These are phyloP conservation scores for Lipomyces chichibuensis DNA, from an alignment of 805 yeast genomes.

Conservation along the genomic window DNA sequence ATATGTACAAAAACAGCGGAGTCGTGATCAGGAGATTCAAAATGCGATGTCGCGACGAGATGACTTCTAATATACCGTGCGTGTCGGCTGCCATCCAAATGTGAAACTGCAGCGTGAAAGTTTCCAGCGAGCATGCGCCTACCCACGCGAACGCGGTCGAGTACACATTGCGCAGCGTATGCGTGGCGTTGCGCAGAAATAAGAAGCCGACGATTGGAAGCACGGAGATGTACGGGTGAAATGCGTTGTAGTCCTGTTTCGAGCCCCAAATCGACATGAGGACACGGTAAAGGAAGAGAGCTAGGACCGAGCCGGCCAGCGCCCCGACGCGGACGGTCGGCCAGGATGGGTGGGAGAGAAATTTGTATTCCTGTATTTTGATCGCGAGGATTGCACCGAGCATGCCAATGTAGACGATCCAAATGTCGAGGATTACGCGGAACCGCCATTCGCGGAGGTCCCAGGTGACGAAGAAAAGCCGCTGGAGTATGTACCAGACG, in stretches of 20 bases:
- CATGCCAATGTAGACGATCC: conserved; percentile 38
- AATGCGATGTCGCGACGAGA: conserved; percentile 11
- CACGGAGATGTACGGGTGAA: conserved; percentile 30
- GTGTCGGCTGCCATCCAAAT: conserved; percentile 40
- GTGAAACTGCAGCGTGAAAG: conserved; percentile 39
- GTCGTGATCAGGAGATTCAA: conserved; percentile 27
- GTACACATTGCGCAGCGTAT: conserved; percentile 30
- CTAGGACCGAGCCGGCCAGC: conserved; percentile 25
- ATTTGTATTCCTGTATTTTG: conserved; percentile 28
- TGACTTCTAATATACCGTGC: conserved; percentile 30
- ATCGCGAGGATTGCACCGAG: conserved; percentile 34
- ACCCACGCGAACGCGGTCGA: conserved; percentile 37
- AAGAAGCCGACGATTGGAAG: conserved; percentile 35
- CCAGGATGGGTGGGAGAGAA: conserved; percentile 28
- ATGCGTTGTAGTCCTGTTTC: conserved; percentile 33
- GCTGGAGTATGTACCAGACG: conserved; percentile 32
- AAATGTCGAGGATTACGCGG: conserved; percentile 36
- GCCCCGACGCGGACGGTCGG: conserved; percentile 22
- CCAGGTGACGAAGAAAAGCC: conserved; percentile 37
- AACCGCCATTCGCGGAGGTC: conserved; percentile 39
- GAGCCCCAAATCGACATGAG: conserved; percentile 19
- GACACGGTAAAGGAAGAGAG: conserved; percentile 21
- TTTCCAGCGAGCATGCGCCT: conserved; percentile 38
- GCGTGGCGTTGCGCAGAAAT: conserved; percentile 34
- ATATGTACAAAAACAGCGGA: conserved; percentile 31